Evolutionary conservation across 257 asterid species (phyloP).

Genomic region (Przewalskia tangutica): DNA sequence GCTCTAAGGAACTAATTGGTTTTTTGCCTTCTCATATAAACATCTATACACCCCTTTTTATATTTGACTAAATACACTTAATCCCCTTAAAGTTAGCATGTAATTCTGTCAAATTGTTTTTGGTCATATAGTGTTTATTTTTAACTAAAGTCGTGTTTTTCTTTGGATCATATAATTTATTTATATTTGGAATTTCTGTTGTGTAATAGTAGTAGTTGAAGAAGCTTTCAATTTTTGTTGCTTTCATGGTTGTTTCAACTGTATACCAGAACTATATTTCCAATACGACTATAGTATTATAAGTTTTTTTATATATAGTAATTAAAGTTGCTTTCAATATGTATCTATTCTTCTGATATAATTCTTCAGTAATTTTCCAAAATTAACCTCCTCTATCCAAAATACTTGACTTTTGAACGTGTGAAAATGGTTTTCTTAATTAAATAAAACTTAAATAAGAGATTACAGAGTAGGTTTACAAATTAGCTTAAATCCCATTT

Average conservation of each 20-base stretch:
- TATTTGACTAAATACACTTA: slow-evolving; percentile 52
- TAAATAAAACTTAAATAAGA: neutral
- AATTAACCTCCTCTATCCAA: neutral
- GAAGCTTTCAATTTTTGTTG: neutral
- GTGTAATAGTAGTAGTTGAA: neutral
- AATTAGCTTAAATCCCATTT: slow-evolving; percentile 35
- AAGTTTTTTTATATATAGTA: neutral
- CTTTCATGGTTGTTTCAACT: slow-evolving; percentile 11
- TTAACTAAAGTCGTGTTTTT: neutral
- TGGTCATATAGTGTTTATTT: neutral
- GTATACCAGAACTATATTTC: neutral
- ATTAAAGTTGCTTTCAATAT: slow-evolving; percentile 5
- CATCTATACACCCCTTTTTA: slow-evolving; percentile 8
- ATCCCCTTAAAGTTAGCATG: slow-evolving; percentile 19
- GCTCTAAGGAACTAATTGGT: slow-evolving; percentile 22
- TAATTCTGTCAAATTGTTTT: slow-evolving; percentile 13
- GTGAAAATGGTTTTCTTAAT: slow-evolving; percentile 24
- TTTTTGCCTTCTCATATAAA: slow-evolving; percentile 23
- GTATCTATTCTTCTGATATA: neutral
- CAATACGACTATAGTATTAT: neutral
- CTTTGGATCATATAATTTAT: neutral
- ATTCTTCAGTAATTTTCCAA: neutral
- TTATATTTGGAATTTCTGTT: slow-evolving; percentile 1
- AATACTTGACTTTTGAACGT: neutral
- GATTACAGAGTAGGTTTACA: slow-evolving; percentile 14